A percentile compares a stretch with the other conserved stretches of the same genome.
Conservation (phyloP, 495 filamentous ascomycete genomes). For the Penicillium egyptiacum region DNA sequence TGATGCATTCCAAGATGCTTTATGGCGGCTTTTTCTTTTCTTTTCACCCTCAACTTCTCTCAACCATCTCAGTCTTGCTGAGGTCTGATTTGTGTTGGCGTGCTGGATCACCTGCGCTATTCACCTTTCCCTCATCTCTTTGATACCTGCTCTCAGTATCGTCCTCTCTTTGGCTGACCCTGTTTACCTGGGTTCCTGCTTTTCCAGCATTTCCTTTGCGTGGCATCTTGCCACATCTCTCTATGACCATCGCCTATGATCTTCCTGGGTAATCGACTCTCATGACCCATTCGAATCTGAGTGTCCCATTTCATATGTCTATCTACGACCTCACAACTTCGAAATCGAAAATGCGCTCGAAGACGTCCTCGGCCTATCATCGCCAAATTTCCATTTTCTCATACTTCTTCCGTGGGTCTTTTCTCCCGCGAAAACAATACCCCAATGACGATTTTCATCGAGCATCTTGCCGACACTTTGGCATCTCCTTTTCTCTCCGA, state of each 20-base stretch:
- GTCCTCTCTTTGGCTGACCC: conserved; percentile 18
- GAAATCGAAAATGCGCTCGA: conserved; percentile 19
- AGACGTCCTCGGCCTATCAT: conserved; percentile 27
- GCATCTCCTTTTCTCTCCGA: conserved; percentile 31
- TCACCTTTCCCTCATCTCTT: background rate
- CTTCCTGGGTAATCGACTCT: conserved; percentile 13
- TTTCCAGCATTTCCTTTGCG: conserved; percentile 19
- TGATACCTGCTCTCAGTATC: conserved; percentile 28
- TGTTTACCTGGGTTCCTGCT: conserved; percentile 10
- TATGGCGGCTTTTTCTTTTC: conserved; percentile 18
- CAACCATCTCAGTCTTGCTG: background rate
- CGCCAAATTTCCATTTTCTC: conserved; percentile 8
- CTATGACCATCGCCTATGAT: conserved; percentile 21
- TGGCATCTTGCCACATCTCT: conserved; percentile 6
- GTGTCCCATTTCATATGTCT: conserved; percentile 35
- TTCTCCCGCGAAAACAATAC: conserved; percentile 12
- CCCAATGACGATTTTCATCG: conserved; percentile 9
- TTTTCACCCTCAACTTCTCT: conserved; percentile 12
- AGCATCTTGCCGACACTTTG: conserved; percentile 14
- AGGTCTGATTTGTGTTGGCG: background rate
- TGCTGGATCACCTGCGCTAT: conserved; percentile 3
- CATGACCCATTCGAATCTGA: conserved; percentile 20
- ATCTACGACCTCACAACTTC: conserved; percentile 24
- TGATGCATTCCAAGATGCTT: conserved; percentile 9
- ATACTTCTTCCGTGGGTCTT: conserved; percentile 3